Base-by-base conservation (phyloP, 768 basidiomycete species). In the Leucocoprinus birnbaumii region DNA sequence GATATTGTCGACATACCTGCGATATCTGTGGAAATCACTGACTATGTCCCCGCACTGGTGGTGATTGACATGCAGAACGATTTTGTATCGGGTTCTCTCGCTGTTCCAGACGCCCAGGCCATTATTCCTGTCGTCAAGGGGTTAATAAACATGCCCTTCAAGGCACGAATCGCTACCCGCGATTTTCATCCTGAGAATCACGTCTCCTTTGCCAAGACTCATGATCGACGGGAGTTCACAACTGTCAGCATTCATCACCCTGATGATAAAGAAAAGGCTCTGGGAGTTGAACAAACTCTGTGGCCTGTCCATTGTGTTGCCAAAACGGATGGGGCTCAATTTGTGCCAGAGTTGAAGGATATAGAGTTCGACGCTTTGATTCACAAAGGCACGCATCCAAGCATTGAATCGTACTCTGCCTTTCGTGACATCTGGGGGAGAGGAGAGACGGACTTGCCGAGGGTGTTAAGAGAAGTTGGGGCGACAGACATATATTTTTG, bases 291-390 rank as follows among this genome's bases (percentile, higher is more conserved):
- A 40, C 87, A 89, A 66, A 77, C 80, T 24, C 69, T 93, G 27
- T 94, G 91, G 91, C 91, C 91, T 0, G 83, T 83, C 59, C 91
- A 93, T 65, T 92, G 91, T 61, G 78, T 91, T 21, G 80, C 79
- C 50, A 73, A 73, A 43, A 78, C 78, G 0, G 69, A 61, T 1
- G 91, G 91, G 1, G 79, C 80, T 16, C 79, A 83, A 60, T 75
- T 92, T 41, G 82, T 87, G 25, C 63, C 73, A 2, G 79, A 76
- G 22, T 61, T 92, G n/a, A 61, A 73, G 48, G 66, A 69, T 24
- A 64, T 64, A 34, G 63, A 63, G 40, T 68, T 78, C 42, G 76
- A 80, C 35, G 68, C 72, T 9, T 68, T 83, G 37, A 66, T 80
- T 14, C 67, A 69, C 53, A 85, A 86, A 72, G 89, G 87, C 38